Evolutionary conservation across 257 asterid genomes (phyloP).

Genomic region (Petrea volubilis): DNA sequence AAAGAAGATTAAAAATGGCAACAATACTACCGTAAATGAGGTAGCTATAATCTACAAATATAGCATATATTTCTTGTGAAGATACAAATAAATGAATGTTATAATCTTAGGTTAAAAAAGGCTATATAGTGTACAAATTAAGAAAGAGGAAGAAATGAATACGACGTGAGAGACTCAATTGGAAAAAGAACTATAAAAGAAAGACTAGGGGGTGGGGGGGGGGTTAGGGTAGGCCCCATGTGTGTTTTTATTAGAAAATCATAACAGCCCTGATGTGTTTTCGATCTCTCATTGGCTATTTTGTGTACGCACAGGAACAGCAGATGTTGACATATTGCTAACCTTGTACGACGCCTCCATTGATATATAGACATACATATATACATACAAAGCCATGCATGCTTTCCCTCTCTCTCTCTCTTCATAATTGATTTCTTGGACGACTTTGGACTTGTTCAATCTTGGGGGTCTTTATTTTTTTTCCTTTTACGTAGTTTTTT

Average conservation of each 20-base stretch:
- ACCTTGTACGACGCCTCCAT: constrained; percentile 35
- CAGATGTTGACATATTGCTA: constrained; percentile 33
- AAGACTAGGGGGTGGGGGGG: background rate
- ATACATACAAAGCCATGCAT: constrained; percentile 13
- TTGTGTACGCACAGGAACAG: background rate
- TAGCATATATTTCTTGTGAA: background rate
- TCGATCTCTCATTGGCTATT: constrained; percentile 50
- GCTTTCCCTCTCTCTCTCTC: constrained; percentile 10
- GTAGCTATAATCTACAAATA: background rate
- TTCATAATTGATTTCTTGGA: constrained; percentile 17
- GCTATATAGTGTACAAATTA: constrained; percentile 28
- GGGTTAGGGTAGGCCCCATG: constrained; percentile 12
- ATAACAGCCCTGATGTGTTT: constrained; percentile 37
- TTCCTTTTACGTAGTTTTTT: background rate
- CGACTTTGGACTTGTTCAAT: background rate
- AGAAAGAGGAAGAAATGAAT: constrained; percentile 19
- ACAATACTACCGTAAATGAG: background rate
- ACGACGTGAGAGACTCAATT: background rate
- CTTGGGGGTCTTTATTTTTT: background rate
- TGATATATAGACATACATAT: too few species aligned
- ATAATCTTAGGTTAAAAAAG: background rate
- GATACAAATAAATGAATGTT: background rate
- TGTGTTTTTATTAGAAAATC: constrained; percentile 30
- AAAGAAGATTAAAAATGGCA: background rate
- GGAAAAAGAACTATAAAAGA: background rate